phyloP scores from a whole-genome alignment of 495 filamentous ascomycete species.

The Hypoxylon trugodes region DNA sequence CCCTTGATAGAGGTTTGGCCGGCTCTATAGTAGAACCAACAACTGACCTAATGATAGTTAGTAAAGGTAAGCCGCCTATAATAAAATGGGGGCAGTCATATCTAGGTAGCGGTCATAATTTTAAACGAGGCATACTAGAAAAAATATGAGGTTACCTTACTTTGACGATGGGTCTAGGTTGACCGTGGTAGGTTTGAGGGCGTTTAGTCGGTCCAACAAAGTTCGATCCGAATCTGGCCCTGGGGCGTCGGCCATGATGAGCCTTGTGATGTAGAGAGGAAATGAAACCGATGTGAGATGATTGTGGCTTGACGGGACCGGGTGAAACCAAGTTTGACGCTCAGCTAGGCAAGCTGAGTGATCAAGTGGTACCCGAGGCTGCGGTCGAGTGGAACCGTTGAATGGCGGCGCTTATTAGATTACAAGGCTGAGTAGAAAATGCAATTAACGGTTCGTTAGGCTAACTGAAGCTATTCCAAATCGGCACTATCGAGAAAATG shows the following conservation, averaged over 20 bases:
- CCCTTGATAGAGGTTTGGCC: slow-evolving; percentile 44
- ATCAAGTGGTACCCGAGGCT: not conserved
- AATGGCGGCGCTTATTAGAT: not conserved
- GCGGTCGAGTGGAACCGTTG: not conserved
- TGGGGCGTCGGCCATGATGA: slow-evolving; percentile 66
- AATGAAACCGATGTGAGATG: not conserved
- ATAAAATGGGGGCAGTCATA: not conserved
- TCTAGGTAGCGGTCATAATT: too few relatives aligned
- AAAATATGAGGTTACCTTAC: slow-evolving; percentile 42
- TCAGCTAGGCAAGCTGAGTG: not conserved
- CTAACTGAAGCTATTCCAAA: not conserved
- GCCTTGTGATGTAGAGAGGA: slow-evolving; percentile 2
- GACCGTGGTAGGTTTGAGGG: slow-evolving; percentile 61
- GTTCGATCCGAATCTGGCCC: slow-evolving; percentile 87
- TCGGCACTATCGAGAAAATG: too few relatives aligned
- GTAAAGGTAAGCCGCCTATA: slow-evolving; percentile 5
- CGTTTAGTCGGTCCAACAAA: slow-evolving; percentile 86
- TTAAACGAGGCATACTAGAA: slow-evolving; percentile 10
- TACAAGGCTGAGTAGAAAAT: not conserved
- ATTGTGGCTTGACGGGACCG: slow-evolving; percentile 21
- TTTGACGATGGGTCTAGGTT: slow-evolving; percentile 45
- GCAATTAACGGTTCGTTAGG: not conserved
- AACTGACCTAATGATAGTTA: slow-evolving; percentile 28
- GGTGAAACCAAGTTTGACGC: not conserved
- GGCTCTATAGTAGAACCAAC: slow-evolving; percentile 35